phyloP scores from a whole-genome alignment of 2,329 filamentous ascomycete genomes.

The Stachybotrys echinatus region DNA sequence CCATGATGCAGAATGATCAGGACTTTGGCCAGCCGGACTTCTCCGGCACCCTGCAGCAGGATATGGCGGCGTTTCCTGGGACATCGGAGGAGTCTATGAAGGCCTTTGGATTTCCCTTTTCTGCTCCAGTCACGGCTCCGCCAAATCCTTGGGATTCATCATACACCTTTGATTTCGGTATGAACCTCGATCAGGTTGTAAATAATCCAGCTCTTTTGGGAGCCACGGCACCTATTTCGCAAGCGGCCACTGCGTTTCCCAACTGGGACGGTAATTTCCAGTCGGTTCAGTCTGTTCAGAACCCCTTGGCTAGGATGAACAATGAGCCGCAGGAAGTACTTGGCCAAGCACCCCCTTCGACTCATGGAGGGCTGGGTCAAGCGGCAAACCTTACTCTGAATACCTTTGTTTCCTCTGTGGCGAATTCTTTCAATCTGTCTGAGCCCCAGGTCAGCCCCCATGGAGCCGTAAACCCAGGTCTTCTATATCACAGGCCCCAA shows the following conservation, averaged over 20 bases:
- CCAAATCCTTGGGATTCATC: constrained; percentile 55
- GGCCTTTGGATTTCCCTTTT: constrained; percentile 51
- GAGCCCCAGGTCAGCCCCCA: constrained; percentile 26
- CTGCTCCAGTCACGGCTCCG: constrained; percentile 47
- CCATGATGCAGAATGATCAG: constrained; percentile 55
- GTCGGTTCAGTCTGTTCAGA: constrained; percentile 37
- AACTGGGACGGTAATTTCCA: constrained; percentile 54
- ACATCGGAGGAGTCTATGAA: constrained; percentile 45
- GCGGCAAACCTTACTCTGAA: background rate
- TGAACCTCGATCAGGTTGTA: constrained; percentile 41
- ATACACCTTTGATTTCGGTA: constrained; percentile 50
- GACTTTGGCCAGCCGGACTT: constrained; percentile 48
- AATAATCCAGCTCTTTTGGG: constrained; percentile 36
- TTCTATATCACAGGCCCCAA: constrained; percentile 49
- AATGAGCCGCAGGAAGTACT: background rate
- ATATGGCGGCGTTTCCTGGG: constrained; percentile 41
- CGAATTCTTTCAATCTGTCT: background rate
- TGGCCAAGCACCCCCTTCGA: background rate
- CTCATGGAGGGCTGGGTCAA: background rate
- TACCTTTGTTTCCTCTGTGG: constrained; percentile 34
- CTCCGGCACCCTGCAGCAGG: constrained; percentile 35
- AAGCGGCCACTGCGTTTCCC: constrained; percentile 45
- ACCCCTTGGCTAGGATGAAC: background rate
- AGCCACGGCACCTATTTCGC: constrained; percentile 14
- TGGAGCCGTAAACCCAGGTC: constrained; percentile 53